phyloP scores from a whole-genome alignment of 2,329 filamentous ascomycete species.

The Scedosporium apiospermum region DNA sequence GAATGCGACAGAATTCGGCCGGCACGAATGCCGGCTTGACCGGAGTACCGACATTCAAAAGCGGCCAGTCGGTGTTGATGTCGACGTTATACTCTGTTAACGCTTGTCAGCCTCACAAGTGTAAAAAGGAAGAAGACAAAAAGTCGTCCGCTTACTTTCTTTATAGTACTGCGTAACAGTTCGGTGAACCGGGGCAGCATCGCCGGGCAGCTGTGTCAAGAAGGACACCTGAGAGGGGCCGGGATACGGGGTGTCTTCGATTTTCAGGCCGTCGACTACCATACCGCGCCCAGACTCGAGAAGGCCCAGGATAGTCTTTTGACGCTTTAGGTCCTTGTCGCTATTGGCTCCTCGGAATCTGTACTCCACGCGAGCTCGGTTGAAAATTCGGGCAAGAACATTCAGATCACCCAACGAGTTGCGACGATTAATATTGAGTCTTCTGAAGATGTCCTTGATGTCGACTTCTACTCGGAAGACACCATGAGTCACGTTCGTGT shows the following conservation, averaged over 20 bases:
- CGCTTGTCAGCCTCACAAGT: neutral
- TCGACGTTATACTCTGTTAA: constrained; percentile 23
- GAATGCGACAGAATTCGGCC: constrained; percentile 53
- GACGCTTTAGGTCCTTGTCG: constrained; percentile 3
- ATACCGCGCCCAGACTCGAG: neutral
- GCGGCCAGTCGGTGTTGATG: constrained; percentile 33
- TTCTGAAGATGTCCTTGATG: constrained; percentile 23
- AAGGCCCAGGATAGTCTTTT: constrained; percentile 4
- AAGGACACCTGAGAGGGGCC: neutral
- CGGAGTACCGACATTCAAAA: constrained; percentile 56
- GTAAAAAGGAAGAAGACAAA: neutral
- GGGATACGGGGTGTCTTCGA: neutral
- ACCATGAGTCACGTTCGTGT: constrained; percentile 44
- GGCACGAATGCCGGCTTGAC: constrained; percentile 54
- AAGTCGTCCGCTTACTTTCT: neutral
- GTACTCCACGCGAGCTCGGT: constrained; percentile 11
- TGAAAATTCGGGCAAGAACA: constrained; percentile 8
- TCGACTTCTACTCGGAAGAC: constrained; percentile 35
- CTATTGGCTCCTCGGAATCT: constrained; percentile 6
- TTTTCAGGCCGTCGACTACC: neutral
- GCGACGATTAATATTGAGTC: neutral
- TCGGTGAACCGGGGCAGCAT: neutral
- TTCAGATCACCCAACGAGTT: neutral
- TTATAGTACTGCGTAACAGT: neutral
- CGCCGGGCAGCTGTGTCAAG: neutral